Conservation (phyloP, 495 filamentous ascomycete species). For the Aspergillus nanangensis region DNA sequence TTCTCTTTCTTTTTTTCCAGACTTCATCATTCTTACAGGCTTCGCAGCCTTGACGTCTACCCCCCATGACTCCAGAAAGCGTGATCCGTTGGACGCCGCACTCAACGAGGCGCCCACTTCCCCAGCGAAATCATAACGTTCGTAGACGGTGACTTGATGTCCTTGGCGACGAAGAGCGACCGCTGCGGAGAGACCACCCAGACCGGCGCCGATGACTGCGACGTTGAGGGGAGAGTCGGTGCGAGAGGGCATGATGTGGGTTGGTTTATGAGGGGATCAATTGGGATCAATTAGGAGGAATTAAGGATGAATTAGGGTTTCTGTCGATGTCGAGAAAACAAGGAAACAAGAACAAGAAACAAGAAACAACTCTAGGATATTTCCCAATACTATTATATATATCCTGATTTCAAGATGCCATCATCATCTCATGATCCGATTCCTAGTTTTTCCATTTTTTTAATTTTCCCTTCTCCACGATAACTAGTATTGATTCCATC, state of each 20-base stretch:
- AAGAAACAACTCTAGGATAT: too few relatives aligned
- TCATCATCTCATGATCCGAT: too few relatives aligned
- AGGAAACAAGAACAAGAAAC: too few relatives aligned
- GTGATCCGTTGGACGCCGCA: conserved; percentile 22
- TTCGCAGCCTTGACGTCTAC: conserved; percentile 24
- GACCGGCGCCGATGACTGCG: conserved; percentile 49
- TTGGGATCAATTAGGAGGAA: background rate
- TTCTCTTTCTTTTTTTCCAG: too few relatives aligned
- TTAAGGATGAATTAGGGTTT: too few relatives aligned
- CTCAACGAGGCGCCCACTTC: conserved; percentile 27
- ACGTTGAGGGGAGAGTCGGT: conserved; percentile 11
- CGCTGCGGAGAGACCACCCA: conserved; percentile 50
- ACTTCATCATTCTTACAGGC: too few relatives aligned
- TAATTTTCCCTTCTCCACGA: too few relatives aligned
- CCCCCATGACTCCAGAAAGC: conserved; percentile 24
- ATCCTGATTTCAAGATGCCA: too few relatives aligned
- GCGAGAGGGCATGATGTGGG: conserved; percentile 3
- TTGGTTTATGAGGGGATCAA: background rate
- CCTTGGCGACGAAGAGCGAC: conserved; percentile 48
- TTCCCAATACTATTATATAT: too few relatives aligned
- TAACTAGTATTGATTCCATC: too few relatives aligned
- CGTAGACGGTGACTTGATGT: conserved; percentile 43
- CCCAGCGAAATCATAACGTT: conserved; percentile 24
- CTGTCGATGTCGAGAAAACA: too few relatives aligned
- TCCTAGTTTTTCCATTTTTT: too few relatives aligned